Evolutionary conservation across 768 basidiomycete genomes (phyloP), one percentile per base, ranked within the genome.

Genomic region (Myochromella boudieri): DNA sequence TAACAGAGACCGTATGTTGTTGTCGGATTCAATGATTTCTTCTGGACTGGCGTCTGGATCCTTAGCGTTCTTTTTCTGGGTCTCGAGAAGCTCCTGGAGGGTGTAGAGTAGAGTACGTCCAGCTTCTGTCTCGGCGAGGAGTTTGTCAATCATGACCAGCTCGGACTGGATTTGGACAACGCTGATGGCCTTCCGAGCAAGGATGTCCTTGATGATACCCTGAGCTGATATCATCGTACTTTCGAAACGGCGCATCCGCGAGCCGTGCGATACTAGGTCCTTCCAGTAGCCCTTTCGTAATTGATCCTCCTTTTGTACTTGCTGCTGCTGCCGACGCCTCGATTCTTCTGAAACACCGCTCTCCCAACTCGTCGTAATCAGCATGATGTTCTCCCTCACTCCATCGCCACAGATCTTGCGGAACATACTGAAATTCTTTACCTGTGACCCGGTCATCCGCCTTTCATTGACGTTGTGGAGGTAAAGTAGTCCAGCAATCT

Each of bases 301-400:
- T 51, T 72, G 63, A 0, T 44, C 41, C 48, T 74, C 74, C n/a
- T n/a, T n/a, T n/a, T n/a, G n/a, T n/a, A 5, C 75, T 66, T 10
- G 54, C 28, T 6, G 33, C 49, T 56, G 69, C 72, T 24, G 60
- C 15, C n/a, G n/a, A n/a, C n/a, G n/a, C n/a, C n/a, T n/a, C n/a
- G n/a, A n/a, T 46, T 58, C 63, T 32, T 50, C 57, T 46, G 58
- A 52, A 36, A 71, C 69, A 38, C 61, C 61, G 3, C n/a, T n/a
- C n/a, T 60, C 62, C 72, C 74, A 75, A 68, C 65, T 77, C 28
- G 65, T 76, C 48, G 76, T 76, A 33, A 65, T 67, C 44, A 77
- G 62, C 37, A 73, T 64, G 42, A 77, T 68, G 47, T 74, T 73
- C 27, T 63, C 61, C 46, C 70, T 63, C 5, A 68, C 61, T 37